Base-by-base conservation (phyloP, 108 stramenopile species). In the Skeletonema potamos region DNA sequence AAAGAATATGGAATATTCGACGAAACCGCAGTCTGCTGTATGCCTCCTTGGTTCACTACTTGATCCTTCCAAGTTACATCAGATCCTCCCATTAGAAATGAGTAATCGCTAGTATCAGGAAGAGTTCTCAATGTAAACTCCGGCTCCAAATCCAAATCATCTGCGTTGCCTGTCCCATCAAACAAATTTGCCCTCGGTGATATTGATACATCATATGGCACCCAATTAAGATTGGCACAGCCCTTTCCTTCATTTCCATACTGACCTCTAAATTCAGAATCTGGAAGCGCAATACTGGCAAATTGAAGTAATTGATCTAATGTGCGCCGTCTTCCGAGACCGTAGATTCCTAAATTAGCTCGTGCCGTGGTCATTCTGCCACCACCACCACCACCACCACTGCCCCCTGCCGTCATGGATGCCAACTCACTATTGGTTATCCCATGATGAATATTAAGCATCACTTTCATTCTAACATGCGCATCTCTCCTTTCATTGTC, bases 311-410 rank as follows among this genome's bases (percentile, higher is more conserved):
- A 54, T 59, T 96, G 91, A 15, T 89, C 75, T 54, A 96, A 41
- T 2, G 88, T 84, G 4, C 94, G 84, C 43, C 92, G 83, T 63
- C 82, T 86, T 11, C 94, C 94, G 12, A 96, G 73, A 12, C 89
- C 90, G 58, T 92, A 96, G 1, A 92, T 86, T 4, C 94, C 94
- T 27, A 96, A 58, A 68, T 90, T 91, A 20, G 87, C 89, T 39
- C 79, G 73, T 12, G 79, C 79, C 18, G 73, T 74, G 26, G 67
- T 59, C 51, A 81, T 81, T 37, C 62, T 73, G 11, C 73, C 73
- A 27, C 79, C 78, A 27, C 58, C 71, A n/a, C 37, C 62, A 8
- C 61, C 61, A 11, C 61, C 33, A 7, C 36, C 15, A 37, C 13
- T 41, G 4, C 63, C 63, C 0, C 58, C 58, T 13, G 28, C 58